A percentile compares a stretch with the other conserved stretches of the same genome.
Evolutionary conservation across 148 eudicot genomes (phyloP).

Genomic region (Silene uniflora): DNA sequence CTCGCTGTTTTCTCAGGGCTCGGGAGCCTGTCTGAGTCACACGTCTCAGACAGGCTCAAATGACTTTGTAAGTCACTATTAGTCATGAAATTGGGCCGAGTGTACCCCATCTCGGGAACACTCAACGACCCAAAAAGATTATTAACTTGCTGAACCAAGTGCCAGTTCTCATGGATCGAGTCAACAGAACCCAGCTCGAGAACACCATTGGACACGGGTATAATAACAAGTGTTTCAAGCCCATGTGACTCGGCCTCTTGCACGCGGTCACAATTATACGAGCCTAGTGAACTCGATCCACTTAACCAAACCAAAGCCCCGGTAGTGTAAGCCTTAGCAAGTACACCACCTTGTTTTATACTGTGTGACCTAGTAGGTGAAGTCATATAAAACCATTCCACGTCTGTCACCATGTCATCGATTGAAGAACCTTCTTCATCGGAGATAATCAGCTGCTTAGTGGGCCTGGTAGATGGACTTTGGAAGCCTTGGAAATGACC

Average conservation of each 20-base stretch:
- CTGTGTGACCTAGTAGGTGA: constrained; percentile 29
- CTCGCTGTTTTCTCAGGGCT: neutral
- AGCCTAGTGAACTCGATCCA: constrained; percentile 42
- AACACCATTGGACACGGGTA: constrained; percentile 56
- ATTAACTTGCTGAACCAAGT: constrained; percentile 45
- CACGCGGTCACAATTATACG: constrained; percentile 60
- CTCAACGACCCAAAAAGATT: constrained; percentile 33
- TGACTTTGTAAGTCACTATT: neutral
- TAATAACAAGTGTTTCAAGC: constrained; percentile 50
- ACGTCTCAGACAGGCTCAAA: neutral
- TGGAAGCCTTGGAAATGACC: constrained; percentile 65
- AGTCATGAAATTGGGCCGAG: neutral
- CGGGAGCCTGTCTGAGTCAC: constrained; percentile 15
- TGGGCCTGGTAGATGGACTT: constrained; percentile 25
- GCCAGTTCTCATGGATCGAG: constrained; percentile 46
- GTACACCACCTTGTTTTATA: constrained; percentile 37
- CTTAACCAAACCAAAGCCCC: constrained; percentile 52
- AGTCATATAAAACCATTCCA: constrained; percentile 73
- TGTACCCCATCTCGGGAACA: neutral
- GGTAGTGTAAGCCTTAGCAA: constrained; percentile 49
- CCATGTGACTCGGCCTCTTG: constrained; percentile 71
- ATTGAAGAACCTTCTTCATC: constrained; percentile 3
- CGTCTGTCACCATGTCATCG: constrained; percentile 33
- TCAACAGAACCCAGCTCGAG: constrained; percentile 62
- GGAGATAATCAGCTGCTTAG: constrained; percentile 18